Evolutionary conservation across 2,329 filamentous ascomycete genomes (phyloP).

Genomic region (Penicillium sp.): DNA sequence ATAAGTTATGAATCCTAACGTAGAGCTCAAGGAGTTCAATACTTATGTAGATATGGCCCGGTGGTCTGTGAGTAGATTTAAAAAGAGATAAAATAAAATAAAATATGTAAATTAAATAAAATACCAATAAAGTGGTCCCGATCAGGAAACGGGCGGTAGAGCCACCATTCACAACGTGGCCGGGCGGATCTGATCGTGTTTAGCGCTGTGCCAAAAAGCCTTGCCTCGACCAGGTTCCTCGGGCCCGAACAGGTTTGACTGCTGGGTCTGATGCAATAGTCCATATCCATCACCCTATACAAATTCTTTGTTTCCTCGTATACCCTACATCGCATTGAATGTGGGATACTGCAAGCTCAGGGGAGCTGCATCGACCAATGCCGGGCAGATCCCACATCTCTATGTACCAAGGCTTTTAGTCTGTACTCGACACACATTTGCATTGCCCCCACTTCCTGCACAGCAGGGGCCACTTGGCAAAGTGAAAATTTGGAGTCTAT

Average conservation of each 20-base stretch:
- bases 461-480: conserved; percentile 12
- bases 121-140: conserved; percentile 8
- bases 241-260: conserved; percentile 7
- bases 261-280: neutral
- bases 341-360: conserved; percentile 1
- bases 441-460: conserved; percentile 21
- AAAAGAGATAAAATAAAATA: neutral
- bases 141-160: conserved; percentile 22
- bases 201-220: conserved; percentile 21
- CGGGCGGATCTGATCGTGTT: conserved; percentile 25
- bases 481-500: conserved; percentile 13
- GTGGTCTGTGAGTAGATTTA: conserved; percentile 9
- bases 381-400: conserved; percentile 1
- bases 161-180: conserved; percentile 28
- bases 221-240: conserved; percentile 3
- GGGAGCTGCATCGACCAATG: conserved; percentile 8
- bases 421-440: conserved; percentile 17
- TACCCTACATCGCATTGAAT: too few species aligned
- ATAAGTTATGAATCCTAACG: too few species aligned
- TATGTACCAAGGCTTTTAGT: conserved; percentile 13
- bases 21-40: conserved; percentile 9
- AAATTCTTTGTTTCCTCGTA: neutral
- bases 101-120: conserved; percentile 2
- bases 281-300: neutral
- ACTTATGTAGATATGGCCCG: conserved; percentile 5